Evolutionary conservation across 83 land plant species (phyloP).

Genomic region (Picea abies): DNA sequence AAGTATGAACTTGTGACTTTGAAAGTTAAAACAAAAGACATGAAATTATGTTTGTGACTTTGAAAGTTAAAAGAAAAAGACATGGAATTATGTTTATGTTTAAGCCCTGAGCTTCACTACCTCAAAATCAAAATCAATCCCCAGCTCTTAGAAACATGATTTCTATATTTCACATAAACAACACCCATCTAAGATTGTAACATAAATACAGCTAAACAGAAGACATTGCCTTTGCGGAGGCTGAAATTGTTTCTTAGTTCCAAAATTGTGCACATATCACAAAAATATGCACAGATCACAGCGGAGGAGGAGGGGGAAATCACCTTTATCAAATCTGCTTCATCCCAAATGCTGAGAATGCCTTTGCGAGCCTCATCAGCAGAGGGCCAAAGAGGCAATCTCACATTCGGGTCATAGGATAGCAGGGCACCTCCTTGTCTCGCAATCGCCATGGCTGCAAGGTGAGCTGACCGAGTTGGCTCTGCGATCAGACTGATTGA

Average conservation of each 20-base stretch:
- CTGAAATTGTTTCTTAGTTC: background rate
- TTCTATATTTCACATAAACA: background rate
- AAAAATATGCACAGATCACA: background rate
- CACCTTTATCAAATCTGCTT: constrained; percentile 44
- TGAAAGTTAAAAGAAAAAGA: too few species aligned
- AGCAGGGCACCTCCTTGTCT: constrained; percentile 29
- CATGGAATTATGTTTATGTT: too few species aligned
- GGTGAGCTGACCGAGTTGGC: constrained; percentile 41
- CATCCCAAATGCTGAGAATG: constrained; percentile 33
- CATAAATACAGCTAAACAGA: background rate
- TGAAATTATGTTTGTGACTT: too few species aligned
- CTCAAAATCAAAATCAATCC: too few species aligned
- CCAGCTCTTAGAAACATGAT: background rate
- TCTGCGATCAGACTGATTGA: constrained; percentile 45
- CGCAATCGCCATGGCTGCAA: constrained; percentile 36
- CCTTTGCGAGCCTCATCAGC: constrained; percentile 28
- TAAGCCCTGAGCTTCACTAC: too few species aligned
- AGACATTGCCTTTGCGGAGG: background rate
- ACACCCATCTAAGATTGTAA: background rate
- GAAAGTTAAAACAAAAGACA: too few species aligned
- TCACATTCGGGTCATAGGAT: constrained; percentile 41
- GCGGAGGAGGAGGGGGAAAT: background rate
- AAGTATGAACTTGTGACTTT: too few species aligned
- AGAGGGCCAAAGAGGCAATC: constrained; percentile 46
- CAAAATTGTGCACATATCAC: too few species aligned